phyloP scores from a whole-genome alignment of 2,329 filamentous ascomycete genomes.

The Monosporascus sp. region DNA sequence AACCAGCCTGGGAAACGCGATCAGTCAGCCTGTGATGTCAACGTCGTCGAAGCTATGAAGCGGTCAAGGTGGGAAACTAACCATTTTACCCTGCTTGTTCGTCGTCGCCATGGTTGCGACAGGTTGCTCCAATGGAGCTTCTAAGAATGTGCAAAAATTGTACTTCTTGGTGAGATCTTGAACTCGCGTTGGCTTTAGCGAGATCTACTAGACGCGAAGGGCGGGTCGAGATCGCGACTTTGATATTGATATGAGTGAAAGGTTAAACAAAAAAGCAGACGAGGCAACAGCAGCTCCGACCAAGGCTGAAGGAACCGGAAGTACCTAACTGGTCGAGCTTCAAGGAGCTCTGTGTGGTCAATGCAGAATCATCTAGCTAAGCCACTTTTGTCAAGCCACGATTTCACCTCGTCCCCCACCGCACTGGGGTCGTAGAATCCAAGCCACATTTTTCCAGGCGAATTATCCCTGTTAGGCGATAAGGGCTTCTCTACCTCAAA shows the following conservation, averaged over 20 bases:
- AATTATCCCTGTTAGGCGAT: not conserved
- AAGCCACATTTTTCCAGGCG: not conserved
- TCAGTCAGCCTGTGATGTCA: conserved; percentile 57
- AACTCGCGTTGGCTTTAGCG: conserved; percentile 32
- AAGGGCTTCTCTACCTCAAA: conserved; percentile 1
- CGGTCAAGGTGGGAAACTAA: conserved; percentile 50
- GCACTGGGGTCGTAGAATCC: not conserved
- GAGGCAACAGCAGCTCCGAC: conserved; percentile 26
- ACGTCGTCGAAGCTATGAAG: conserved; percentile 39
- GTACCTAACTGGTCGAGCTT: not conserved
- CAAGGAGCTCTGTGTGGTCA: not conserved
- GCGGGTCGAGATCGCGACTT: conserved; percentile 38
- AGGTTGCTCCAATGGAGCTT: conserved; percentile 38
- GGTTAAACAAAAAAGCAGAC: conserved; percentile 36
- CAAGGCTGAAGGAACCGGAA: conserved; percentile 19
- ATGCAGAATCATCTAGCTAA: not conserved
- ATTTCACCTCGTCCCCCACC: conserved; percentile 18
- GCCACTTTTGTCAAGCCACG: conserved; percentile 1
- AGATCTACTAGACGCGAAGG: conserved; percentile 29
- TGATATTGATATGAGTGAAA: conserved; percentile 23
- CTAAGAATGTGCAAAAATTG: conserved; percentile 41
- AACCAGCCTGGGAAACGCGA: conserved; percentile 57
- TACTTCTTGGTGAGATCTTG: conserved; percentile 24
- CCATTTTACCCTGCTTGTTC: conserved; percentile 99
- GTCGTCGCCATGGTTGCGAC: conserved; percentile 55